These are phyloP conservation scores for Aspergillus fumigatiaffinis DNA, from an alignment of 2,329 filamentous ascomycete species.

Conservation along the genomic window DNA sequence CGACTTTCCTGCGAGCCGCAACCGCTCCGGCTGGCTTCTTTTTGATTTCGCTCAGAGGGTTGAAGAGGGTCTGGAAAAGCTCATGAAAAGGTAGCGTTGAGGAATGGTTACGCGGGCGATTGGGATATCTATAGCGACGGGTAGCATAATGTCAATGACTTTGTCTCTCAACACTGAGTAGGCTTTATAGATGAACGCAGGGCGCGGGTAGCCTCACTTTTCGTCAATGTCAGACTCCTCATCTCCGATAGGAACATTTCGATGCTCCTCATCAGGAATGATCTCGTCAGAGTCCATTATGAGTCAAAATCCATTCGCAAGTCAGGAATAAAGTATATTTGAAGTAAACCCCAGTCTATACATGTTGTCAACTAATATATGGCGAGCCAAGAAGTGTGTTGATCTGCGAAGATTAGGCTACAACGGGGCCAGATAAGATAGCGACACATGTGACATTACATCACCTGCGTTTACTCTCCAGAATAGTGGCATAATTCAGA, in stretches of 20 bases:
- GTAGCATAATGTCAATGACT: slow-evolving; percentile 2
- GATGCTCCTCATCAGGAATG: slow-evolving; percentile 12
- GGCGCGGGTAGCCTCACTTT: slow-evolving; percentile 18
- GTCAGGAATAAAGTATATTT: neutral
- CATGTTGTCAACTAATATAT: slow-evolving; percentile 16
- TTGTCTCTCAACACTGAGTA: neutral
- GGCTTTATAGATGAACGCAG: neutral
- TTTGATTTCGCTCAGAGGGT: slow-evolving; percentile 73
- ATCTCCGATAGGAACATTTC: slow-evolving; percentile 8
- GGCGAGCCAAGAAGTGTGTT: neutral
- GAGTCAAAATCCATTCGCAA: neutral
- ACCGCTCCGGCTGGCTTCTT: slow-evolving; percentile 61
- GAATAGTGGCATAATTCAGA: neutral
- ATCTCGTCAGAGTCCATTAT: slow-evolving; percentile 30
- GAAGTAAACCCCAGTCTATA: neutral
- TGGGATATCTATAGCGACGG: slow-evolving; percentile 60
- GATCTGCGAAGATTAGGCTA: slow-evolving; percentile 19
- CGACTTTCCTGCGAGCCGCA: slow-evolving; percentile 54
- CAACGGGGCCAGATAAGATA: slow-evolving; percentile 25
- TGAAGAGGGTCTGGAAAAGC: slow-evolving; percentile 73
- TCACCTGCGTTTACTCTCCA: neutral
- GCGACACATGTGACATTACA: slow-evolving; percentile 22
- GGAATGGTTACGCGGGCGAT: slow-evolving; percentile 74
- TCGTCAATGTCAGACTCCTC: slow-evolving; percentile 27
- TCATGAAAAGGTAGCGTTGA: slow-evolving; percentile 79